Conservation (phyloP, 257 asterid genomes). For the Penstemon barbatus region DNA sequence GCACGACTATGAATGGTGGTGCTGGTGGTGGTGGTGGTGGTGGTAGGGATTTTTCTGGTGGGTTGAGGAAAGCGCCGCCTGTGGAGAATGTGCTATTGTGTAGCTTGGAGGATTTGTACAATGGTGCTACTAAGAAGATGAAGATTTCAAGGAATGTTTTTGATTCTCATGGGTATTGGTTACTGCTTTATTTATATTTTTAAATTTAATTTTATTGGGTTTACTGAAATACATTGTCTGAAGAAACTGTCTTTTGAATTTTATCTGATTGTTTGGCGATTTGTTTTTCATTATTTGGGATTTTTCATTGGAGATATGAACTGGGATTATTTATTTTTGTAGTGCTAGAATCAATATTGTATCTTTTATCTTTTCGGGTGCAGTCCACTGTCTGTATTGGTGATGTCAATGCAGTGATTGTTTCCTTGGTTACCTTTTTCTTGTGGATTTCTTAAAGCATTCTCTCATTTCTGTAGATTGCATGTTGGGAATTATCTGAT, state of each 20-base stretch:
- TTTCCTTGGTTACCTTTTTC: no score
- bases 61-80: constrained; percentile 63
- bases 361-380: no score
- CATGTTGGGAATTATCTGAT: not conserved
- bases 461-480: not conserved
- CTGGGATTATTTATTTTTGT: no score
- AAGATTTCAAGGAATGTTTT: constrained; percentile 73
- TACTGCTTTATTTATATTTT: not conserved
- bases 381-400: no score
- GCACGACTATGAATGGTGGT: constrained; percentile 10
- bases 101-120: constrained; percentile 86
- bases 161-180: constrained; percentile 68
- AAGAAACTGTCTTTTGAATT: constrained; percentile 1
- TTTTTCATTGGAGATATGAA: no score
- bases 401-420: no score
- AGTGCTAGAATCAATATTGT: no score
- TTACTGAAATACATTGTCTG: not conserved
- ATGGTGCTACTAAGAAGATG: constrained; percentile 85
- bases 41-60: constrained; percentile 35
- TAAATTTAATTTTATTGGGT: constrained; percentile 11
- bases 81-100: constrained; percentile 76
- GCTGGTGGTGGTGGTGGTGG: constrained; percentile 50
- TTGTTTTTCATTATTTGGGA: not conserved
- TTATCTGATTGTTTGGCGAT: constrained; percentile 12
- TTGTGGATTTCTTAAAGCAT: not conserved